phyloP scores from a whole-genome alignment of 495 filamentous ascomycete genomes.

The Penicillium soppii region DNA sequence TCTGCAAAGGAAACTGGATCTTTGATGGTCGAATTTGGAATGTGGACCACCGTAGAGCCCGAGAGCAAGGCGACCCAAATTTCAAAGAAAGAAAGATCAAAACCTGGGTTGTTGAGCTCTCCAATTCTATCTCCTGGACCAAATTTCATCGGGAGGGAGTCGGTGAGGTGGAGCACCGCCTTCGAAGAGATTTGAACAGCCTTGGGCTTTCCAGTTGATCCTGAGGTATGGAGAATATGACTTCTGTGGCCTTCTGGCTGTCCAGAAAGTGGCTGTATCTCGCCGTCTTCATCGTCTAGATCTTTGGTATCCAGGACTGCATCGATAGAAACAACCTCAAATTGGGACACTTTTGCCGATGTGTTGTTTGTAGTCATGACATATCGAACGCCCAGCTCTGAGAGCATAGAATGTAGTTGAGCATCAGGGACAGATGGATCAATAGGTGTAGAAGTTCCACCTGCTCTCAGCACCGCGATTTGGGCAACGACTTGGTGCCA shows the following conservation, averaged over 20 bases:
- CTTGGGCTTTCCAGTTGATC: conserved; percentile 21
- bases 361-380: background rate
- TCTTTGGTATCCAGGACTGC: background rate
- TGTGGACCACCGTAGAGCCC: background rate
- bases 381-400: background rate
- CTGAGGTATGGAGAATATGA: conserved; percentile 14
- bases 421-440: conserved; percentile 1
- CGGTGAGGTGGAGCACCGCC: conserved; percentile 4
- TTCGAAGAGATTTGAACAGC: conserved; percentile 3
- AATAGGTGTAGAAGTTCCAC: conserved; percentile 6
- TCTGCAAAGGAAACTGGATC: conserved; percentile 6
- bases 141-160: background rate
- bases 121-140: background rate
- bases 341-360: background rate
- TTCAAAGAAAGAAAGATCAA: conserved; percentile 8
- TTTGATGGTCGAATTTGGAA: background rate
- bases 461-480: conserved; percentile 4
- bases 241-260: background rate
- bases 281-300: background rate
- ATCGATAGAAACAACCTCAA: background rate
- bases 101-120: conserved; percentile 1
- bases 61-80: conserved; percentile 6
- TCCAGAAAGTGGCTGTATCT: background rate
- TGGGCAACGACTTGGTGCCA: background rate
- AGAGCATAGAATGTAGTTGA: background rate